Base-by-base conservation (phyloP, 495 filamentous ascomycete genomes). In the Neurospora sp. region DNA sequence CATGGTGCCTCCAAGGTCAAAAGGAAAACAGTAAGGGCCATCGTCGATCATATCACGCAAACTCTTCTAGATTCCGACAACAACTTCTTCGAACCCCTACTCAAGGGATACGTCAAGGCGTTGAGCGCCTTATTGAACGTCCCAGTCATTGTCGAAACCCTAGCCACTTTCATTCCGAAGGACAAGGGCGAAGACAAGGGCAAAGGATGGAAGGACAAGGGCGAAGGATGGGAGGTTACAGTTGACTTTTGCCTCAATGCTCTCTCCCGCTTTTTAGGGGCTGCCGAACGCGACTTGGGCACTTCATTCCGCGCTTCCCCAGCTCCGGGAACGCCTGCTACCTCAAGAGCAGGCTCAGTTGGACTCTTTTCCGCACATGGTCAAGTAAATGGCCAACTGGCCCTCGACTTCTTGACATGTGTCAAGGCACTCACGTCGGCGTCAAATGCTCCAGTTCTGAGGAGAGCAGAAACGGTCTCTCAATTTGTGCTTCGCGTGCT, bases 31-130 rank as follows among this genome's bases (percentile, higher is more conserved):
- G 87, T 94, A 38, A 89, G 89, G 73, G 87, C 93, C 4, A 79
- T 97, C 37, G 83, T 94, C 72, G 90, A 93, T 68, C 94, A 97
- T 79, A 90, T 98, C 72, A 89, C 87, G 22, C 89, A 98, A 74
- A 90, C 87, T 45, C 83, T 98, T 45, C 88, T 88, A 14, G 83
- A 84, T 4, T 81, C 87, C 3, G 87, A 90, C 42, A 88, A 87
- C 22, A 86, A 88, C 14, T 89, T 92, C 76, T 88, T 89, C 71
- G 87, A 90, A 70, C 92, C 92, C n/a, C 83, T 98, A 3, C 83
- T 88, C 48, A 84, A 90, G 37, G 89, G 93, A 77, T 97, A 98
- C 79, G 85, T 91, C 75, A 97, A 93, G 84, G 87, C 89, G 39
- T 81, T 98, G 72, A 81, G 84, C 31, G 84, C 86, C 44, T 81